Conservation (phyloP, 441 rosid species). For the Daphne laureola region DNA sequence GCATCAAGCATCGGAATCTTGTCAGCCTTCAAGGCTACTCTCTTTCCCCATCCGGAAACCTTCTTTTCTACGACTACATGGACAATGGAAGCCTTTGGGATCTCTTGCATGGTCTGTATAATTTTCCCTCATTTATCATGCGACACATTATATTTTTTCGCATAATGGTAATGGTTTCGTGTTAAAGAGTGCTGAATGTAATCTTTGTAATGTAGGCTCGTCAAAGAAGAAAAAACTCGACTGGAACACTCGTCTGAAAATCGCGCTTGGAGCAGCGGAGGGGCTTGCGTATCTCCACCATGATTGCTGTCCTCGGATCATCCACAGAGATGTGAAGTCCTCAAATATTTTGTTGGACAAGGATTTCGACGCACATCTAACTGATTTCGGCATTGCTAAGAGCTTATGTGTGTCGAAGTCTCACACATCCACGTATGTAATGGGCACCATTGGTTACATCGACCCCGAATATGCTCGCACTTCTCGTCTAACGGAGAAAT, state of each 20-base stretch:
- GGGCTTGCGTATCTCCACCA: slow-evolving; percentile 92
- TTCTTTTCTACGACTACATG: slow-evolving; percentile 95
- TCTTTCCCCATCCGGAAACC: slow-evolving; percentile 70
- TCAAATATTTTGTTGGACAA: slow-evolving; percentile 85
- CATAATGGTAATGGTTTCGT: too few relatives aligned
- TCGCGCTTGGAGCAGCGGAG: slow-evolving; percentile 92
- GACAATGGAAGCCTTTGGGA: slow-evolving; percentile 99
- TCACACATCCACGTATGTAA: slow-evolving; percentile 71
- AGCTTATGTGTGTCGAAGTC: slow-evolving; percentile 72
- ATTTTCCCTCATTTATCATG: too few relatives aligned
- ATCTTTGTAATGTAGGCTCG: slow-evolving; percentile 41
- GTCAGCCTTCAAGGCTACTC: slow-evolving; percentile 93
- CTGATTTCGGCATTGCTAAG: slow-evolving; percentile 97
- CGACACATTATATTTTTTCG: too few relatives aligned
- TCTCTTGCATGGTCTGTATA: slow-evolving; percentile 78
- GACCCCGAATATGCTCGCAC: slow-evolving; percentile 98
- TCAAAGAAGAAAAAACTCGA: slow-evolving; percentile 71
- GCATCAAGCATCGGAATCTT: slow-evolving; percentile 89
- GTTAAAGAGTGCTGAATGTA: too few relatives aligned
- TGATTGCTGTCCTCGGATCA: slow-evolving; percentile 91
- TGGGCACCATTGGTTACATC: slow-evolving; percentile 96
- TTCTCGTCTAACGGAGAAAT: slow-evolving; percentile 86
- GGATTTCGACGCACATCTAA: slow-evolving; percentile 86
- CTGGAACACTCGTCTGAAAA: slow-evolving; percentile 80
- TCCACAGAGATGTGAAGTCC: slow-evolving; percentile 92